Evolutionary conservation across 2,329 filamentous ascomycete species (phyloP).

Genomic region (Furcasterigmium furcatum): DNA sequence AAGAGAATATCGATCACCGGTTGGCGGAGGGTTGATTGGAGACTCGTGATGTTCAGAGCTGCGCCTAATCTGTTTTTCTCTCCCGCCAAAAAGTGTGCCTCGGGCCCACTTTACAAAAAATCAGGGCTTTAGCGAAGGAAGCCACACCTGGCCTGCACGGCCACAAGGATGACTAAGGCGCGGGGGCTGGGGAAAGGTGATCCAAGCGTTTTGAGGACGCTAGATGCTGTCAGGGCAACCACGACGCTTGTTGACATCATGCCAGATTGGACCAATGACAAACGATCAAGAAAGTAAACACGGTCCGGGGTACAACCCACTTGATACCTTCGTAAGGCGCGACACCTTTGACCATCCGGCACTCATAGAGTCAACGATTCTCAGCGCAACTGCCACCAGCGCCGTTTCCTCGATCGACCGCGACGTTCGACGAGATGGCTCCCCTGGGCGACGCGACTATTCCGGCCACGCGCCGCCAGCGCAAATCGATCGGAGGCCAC

Average conservation of each 20-base stretch:
- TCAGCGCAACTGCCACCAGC: conserved; percentile 1
- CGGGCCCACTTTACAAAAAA: background rate
- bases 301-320: conserved; percentile 3
- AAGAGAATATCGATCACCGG: conserved; percentile 1
- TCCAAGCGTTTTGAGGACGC: background rate
- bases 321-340: conserved; percentile 11
- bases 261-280: background rate
- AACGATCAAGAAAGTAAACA: background rate
- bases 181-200: background rate
- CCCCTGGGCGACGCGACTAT: conserved; percentile 42
- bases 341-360: conserved; percentile 15
- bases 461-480: conserved; percentile 53
- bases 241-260: background rate
- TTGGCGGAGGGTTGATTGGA: background rate
- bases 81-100: background rate
- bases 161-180: too few relatives aligned
- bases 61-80: background rate
- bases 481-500: conserved; percentile 64
- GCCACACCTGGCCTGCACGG: background rate
- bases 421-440: conserved; percentile 28
- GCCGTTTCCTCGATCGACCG: background rate
- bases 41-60: background rate
- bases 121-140: conserved; percentile 1
- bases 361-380: too few relatives aligned
- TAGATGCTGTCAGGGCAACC: background rate